Conservation (phyloP, 805 yeast genomes). For the Candida ulmi region DNA sequence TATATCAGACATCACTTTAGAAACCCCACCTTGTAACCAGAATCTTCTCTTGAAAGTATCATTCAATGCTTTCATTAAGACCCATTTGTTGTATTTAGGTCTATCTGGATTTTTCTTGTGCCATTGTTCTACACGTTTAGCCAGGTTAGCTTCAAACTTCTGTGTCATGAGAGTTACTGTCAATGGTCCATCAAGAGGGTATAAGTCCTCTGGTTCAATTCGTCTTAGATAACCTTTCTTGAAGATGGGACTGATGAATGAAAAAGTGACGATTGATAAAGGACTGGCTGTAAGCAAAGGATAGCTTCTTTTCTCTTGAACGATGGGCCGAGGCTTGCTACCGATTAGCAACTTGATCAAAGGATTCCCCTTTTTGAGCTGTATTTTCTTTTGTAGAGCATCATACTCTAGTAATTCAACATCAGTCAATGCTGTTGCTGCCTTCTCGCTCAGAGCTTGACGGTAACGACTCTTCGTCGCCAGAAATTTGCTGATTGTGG, state of each 20-base stretch:
- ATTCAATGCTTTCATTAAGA: slow-evolving; percentile 27
- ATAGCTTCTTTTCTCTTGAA: slow-evolving; percentile 10
- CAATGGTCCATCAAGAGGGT: slow-evolving; percentile 31
- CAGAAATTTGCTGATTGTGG: too few species aligned
- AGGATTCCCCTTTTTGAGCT: slow-evolving; percentile 10
- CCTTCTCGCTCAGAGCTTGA: not conserved
- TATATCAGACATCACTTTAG: slow-evolving; percentile 26
- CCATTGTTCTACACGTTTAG: slow-evolving; percentile 22
- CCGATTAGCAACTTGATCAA: slow-evolving; percentile 15
- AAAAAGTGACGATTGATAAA: slow-evolving; percentile 14
- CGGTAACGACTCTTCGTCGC: too few species aligned
- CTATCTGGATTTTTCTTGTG: slow-evolving; percentile 19
- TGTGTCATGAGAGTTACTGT: slow-evolving; percentile 29
- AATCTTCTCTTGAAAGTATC: slow-evolving; percentile 28
- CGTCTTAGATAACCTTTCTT: slow-evolving; percentile 56
- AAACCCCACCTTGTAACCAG: slow-evolving; percentile 27
- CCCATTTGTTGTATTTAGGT: slow-evolving; percentile 17
- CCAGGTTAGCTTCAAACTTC: slow-evolving; percentile 27
- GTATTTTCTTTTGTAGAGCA: slow-evolving; percentile 11
- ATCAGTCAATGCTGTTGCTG: not conserved
- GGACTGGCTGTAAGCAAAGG: slow-evolving; percentile 17
- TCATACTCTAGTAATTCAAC: not conserved
- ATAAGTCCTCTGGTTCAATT: slow-evolving; percentile 52
- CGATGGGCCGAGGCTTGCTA: slow-evolving; percentile 15
- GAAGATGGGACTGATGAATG: slow-evolving; percentile 20